phyloP scores from a whole-genome alignment of 73 alveolate species.

The Paramecium biaurelia region DNA sequence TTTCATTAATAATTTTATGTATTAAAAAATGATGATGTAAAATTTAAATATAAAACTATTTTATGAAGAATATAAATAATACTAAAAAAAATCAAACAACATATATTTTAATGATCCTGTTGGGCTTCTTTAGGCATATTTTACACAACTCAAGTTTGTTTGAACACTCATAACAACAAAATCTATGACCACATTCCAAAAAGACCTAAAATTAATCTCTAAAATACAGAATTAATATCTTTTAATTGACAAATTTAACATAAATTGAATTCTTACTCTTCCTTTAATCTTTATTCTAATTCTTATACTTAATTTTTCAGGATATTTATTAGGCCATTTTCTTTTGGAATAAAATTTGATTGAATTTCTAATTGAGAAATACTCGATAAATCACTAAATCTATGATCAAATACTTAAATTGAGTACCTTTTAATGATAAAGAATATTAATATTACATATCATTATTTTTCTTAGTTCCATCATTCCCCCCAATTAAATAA shows the following conservation, averaged over 20 bases:
- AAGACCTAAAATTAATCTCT: not conserved
- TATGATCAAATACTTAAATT: slow-evolving; percentile 46
- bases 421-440: slow-evolving; percentile 17
- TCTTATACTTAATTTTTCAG: not conserved
- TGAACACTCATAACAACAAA: slow-evolving; percentile 54
- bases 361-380: not conserved
- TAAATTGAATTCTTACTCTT: slow-evolving; percentile 31
- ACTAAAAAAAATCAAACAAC: slow-evolving; percentile 23
- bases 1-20: not conserved
- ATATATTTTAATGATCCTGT: slow-evolving; percentile 39
- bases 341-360: slow-evolving; percentile 2
- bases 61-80: not conserved
- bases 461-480: slow-evolving; percentile 37
- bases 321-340: not conserved
- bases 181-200: slow-evolving; percentile 55
- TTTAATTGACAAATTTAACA: slow-evolving; percentile 16
- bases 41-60: not conserved
- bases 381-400: slow-evolving; percentile 39
- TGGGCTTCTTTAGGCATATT: slow-evolving; percentile 5
- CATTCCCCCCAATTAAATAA: slow-evolving; percentile 46
- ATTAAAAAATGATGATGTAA: not conserved
- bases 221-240: slow-evolving; percentile 46
- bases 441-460: slow-evolving; percentile 25
- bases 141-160: slow-evolving; percentile 37
- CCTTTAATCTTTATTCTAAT: slow-evolving; percentile 7